Base-by-base conservation (phyloP, 2,329 filamentous ascomycete genomes). In the Calonectria pseudoturangicola region DNA sequence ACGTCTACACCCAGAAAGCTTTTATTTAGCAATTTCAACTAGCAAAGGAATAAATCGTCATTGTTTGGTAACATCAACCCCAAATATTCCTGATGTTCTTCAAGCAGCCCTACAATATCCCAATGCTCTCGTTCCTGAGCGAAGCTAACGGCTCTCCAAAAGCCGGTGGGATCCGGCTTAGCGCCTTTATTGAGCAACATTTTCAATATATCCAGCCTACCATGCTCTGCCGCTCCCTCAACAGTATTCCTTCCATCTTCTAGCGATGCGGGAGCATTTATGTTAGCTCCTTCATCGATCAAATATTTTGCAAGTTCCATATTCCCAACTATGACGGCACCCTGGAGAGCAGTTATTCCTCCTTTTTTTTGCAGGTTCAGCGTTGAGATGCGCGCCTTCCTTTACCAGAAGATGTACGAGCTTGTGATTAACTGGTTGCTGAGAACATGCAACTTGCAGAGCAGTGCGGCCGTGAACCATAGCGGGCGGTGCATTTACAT, bases 401-500 rank as follows among this genome's bases (percentile, higher is more conserved):
- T 45, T n/a, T 3, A 70, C 18, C 10, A 70, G 21, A 12, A 70
- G 33, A 3, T 36, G 39, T 5, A 70, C 62, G 8, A 70, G 45
- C 4, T 41, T 39, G n/a, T 33, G 27, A 13, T 39, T 50, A 5
- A 3, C 1, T 25, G 16, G 45, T 2, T 39, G 1, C 13, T 16
- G 12, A 6, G 50, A 56, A 21, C 50, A 56, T 33, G 79, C 80
- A 3, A 56, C 70, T 13, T 82, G 81, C 1, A 82, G 67, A 18
- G 74, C 73, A 5, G 74, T 79, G 2, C 27, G 10, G 0, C 39
- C 27, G n/a, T 63, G 7, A 21, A n/a, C 8, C 2, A 15, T 6
- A 7, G 43, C 33, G 2, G 30, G 66, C 3, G 15, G 3, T 7
- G 64, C 50, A 16, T 76, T 68, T 0, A 74, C 25, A 1, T 73